Percentiles rank a stretch among this genome's conserved stretches.
Conservation (phyloP, 805 yeast species). For the Candida silvatica region DNA sequence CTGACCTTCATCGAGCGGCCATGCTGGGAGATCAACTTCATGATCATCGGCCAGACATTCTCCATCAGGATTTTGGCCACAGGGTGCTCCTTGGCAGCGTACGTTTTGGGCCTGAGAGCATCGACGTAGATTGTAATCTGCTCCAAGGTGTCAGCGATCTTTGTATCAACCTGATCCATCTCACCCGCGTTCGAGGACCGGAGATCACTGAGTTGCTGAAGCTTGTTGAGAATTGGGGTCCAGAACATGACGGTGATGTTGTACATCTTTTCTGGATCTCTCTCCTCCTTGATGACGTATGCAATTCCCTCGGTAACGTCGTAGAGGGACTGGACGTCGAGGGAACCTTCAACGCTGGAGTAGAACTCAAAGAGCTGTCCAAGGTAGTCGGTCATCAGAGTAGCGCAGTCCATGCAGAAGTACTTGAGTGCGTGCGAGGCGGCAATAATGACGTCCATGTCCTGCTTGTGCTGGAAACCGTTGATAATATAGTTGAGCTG, state of each 20-base stretch:
- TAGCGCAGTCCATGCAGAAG: conserved; percentile 86
- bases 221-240: conserved; percentile 49
- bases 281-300: conserved; percentile 62
- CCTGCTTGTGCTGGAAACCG: conserved; percentile 44
- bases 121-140: conserved; percentile 52
- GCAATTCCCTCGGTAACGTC: conserved; percentile 89
- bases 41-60: conserved; percentile 49
- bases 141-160: conserved; percentile 69
- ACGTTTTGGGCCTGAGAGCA: conserved; percentile 40
- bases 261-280: conserved; percentile 38
- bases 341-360: conserved; percentile 38
- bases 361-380: conserved; percentile 74
- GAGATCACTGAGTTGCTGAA: conserved; percentile 19
- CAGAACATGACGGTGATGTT: conserved; percentile 54
- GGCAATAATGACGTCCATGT: conserved; percentile 58
- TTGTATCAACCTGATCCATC: conserved; percentile 29
- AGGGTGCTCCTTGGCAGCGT: conserved; percentile 34
- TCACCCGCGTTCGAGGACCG: conserved; percentile 8
- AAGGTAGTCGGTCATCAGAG: conserved; percentile 51
- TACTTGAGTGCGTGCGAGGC: conserved; percentile 92
- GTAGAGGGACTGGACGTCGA: conserved; percentile 62
- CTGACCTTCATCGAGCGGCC: conserved; percentile 58
- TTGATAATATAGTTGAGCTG: conserved; percentile 78
- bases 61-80: conserved; percentile 44
- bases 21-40: conserved; percentile 38